Conservation (phyloP, 106 monocot species). For the Narthecium ossifragum region DNA sequence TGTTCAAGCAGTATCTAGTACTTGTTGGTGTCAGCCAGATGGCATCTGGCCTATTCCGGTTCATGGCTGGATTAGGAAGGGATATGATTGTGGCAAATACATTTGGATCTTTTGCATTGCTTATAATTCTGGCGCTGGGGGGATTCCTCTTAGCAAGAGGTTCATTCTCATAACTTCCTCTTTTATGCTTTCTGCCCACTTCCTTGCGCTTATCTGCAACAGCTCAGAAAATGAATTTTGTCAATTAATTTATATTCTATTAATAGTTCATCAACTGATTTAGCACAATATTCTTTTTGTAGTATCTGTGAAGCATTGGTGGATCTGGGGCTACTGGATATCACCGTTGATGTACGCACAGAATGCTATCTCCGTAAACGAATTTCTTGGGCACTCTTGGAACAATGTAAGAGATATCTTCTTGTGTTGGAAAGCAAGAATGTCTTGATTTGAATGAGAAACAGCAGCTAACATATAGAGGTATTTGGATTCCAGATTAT, state of each 20-base stretch:
- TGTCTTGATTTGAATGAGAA: not conserved
- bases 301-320: slow-evolving; percentile 23
- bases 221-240: too few species aligned
- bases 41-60: slow-evolving; percentile 17
- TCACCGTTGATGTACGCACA: slow-evolving; percentile 26
- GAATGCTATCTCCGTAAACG: slow-evolving; percentile 22
- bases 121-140: not conserved
- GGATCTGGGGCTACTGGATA: slow-evolving; percentile 31
- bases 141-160: slow-evolving; percentile 3
- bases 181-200: too few species aligned
- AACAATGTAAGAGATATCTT: slow-evolving; percentile 15
- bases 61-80: slow-evolving; percentile 18
- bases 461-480: not conserved
- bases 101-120: not conserved
- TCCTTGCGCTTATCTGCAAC: too few species aligned
- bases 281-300: too few species aligned
- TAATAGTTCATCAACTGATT: too few species aligned
- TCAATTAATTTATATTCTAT: too few species aligned
- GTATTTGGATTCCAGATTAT: not conserved
- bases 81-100: slow-evolving; percentile 13
- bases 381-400: slow-evolving; percentile 30
- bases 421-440: not conserved
- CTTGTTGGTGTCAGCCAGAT: slow-evolving; percentile 15
- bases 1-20: slow-evolving; percentile 21
- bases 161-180: not conserved